Base-by-base conservation (phyloP, 2,329 filamentous ascomycete species). In the Neurospora sp. region DNA sequence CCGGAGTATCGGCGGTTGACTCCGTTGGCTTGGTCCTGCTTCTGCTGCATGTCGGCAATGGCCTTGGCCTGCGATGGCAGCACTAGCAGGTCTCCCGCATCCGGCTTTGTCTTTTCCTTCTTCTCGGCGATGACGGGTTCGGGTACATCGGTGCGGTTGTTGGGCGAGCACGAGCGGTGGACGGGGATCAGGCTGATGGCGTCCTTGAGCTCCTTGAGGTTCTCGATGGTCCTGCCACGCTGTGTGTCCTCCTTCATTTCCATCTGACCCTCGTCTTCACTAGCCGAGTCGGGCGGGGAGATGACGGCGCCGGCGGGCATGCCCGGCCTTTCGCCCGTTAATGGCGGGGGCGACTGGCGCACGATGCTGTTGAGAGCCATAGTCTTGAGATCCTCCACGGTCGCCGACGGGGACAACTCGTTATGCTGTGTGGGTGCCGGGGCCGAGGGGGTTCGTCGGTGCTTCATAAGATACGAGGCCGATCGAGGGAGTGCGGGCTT, bases 221-320 rank as follows among this genome's bases (percentile, higher is more conserved):
- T 86, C 71, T 85, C 83, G 11, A 85, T 80, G 67, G 82, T 80
- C 67, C 85, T 81, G n/a, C 82, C 84, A 4, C 84, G 81, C 10
- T 28, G 38, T 17, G 52, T 8, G 12, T 62, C 52, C 12, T 36
- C 52, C 52, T 62, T 62, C 23, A 36, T 62, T 5, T 62, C 52
- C 52, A 62, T 11, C 17, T 73, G 66, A n/a, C 81, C 76, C 68
- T 83, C 79, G 74, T 97, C 93, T 78, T 97, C 94, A 79, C 94
- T 94, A 74, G 90, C 91, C 46, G 87, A 86, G 6, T 97, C 95
- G 10, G 95, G 95, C 41, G 95, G 95, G 0, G 95, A 97, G 71
- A 97, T 92, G 75, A 97, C 88, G 73, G 92, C 93, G 72, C 92
- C 93, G 72, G 88, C 88, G 57, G 93, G 93, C 79, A 97, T 96